Evolutionary conservation across 176 grass and related monocot genomes (phyloP).

Genomic region (Metroxylon sagu): DNA sequence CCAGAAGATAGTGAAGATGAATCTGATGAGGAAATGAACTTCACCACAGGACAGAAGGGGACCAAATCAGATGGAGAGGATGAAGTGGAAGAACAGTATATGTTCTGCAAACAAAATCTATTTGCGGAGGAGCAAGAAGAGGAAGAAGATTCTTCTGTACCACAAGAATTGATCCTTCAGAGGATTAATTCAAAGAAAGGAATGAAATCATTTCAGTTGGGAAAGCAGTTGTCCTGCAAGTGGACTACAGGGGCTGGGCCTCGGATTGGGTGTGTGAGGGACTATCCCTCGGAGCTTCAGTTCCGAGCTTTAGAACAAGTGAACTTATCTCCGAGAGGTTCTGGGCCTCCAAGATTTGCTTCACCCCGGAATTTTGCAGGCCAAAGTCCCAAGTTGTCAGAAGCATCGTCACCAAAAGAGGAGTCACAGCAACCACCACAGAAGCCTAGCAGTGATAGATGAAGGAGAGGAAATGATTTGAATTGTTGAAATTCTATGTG

Average conservation of each 20-base stretch:
- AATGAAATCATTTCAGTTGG: slow-evolving; percentile 66
- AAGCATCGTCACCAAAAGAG: no score
- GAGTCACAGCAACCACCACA: no score
- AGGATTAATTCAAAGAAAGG: slow-evolving; percentile 79
- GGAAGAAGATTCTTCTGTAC: slow-evolving; percentile 24
- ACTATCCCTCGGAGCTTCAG: slow-evolving; percentile 83
- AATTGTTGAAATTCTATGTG: no score
- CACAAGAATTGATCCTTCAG: slow-evolving; percentile 61
- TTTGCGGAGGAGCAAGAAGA: slow-evolving; percentile 31
- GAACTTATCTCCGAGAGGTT: slow-evolving; percentile 55
- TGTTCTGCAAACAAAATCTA: slow-evolving; percentile 54
- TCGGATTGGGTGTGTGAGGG: slow-evolving; percentile 71
- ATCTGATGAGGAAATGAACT: slow-evolving; percentile 2
- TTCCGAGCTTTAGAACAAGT: slow-evolving; percentile 63
- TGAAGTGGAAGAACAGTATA: slow-evolving; percentile 21
- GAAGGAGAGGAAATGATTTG: no score
- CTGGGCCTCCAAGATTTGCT: slow-evolving; percentile 11
- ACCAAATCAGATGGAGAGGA: background rate
- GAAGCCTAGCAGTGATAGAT: no score
- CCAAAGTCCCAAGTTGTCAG: no score
- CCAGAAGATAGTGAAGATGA: slow-evolving; percentile 21
- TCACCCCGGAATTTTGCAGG: background rate
- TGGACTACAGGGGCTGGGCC: slow-evolving; percentile 78
- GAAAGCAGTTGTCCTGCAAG: slow-evolving; percentile 67
- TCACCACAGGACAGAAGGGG: no score